These are phyloP conservation scores for Naganishia sp. DNA, from an alignment of 1,284 basidiomycete species.

Conservation along the genomic window DNA sequence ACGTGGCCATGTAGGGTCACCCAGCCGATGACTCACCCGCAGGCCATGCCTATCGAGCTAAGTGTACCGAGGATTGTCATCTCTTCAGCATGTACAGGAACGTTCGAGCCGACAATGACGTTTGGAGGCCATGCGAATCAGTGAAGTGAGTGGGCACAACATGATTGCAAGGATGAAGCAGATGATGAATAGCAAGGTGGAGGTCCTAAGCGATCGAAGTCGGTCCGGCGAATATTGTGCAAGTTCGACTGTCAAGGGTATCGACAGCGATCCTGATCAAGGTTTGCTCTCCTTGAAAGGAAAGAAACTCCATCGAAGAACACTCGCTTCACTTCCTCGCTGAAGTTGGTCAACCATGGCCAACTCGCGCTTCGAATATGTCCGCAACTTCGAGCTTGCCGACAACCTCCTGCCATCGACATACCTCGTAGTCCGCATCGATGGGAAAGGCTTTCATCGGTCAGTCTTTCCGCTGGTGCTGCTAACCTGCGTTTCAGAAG, in stretches of 20 bases:
- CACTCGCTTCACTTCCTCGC: too few relatives aligned
- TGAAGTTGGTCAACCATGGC: slow-evolving; percentile 64
- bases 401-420: slow-evolving; percentile 82
- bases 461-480: slow-evolving; percentile 50
- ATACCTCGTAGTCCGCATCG: slow-evolving; percentile 82
- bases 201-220: background rate
- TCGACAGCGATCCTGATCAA: too few relatives aligned
- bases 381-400: slow-evolving; percentile 83
- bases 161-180: background rate
- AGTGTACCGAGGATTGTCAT: slow-evolving; percentile 43
- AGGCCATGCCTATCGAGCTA: slow-evolving; percentile 52
- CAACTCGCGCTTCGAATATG: slow-evolving; percentile 87
- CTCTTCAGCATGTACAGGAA: background rate
- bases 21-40: slow-evolving; percentile 42
- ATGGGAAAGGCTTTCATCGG: slow-evolving; percentile 95
- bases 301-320: too few relatives aligned
- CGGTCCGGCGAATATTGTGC: background rate
- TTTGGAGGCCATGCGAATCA: too few relatives aligned
- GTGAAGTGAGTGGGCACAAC: background rate
- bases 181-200: slow-evolving; percentile 15
- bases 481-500: background rate
- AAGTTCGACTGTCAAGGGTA: too few relatives aligned
- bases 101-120: background rate
- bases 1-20: too few relatives aligned
- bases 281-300: too few relatives aligned